Base-by-base conservation (phyloP, 2,329 filamentous ascomycete genomes). In the Tolypocladium tundrense region DNA sequence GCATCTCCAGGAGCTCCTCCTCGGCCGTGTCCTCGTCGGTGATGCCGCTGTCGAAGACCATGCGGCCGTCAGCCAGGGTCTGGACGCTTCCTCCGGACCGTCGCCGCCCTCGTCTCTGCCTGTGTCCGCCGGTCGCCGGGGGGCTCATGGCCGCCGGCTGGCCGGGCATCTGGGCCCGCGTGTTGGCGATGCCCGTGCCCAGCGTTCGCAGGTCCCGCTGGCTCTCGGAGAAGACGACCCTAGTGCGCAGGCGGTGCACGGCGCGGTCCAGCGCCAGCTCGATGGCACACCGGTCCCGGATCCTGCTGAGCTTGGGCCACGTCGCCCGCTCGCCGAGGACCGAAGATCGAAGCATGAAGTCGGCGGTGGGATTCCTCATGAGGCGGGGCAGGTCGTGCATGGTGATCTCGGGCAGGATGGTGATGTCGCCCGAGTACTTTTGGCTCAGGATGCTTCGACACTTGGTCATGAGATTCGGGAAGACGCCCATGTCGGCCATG, bases 351-450 rank as follows among this genome's bases (percentile, higher is more conserved):
- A 87, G 71, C 90, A 97, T 96, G 69, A 96, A 97, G 5, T 92
- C 89, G 0, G 85, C 76, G 0, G 88, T 91, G 1, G 93, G 93
- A 59, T 97, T 97, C 61, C 82, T 87, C 51, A 97, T 77, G 33
- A 97, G 85, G 10, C 83, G 81, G 1, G 88, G 87, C 27, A 95
- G 82, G 61, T 95, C 87, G 9, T 85, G 79, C 56, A 88, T 84
- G 5, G 82, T 82, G 59, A 96, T 87, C 57, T 91, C 85, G 0
- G 92, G 92, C 39, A 96, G 79, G 57, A 97, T 96, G 51, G 91
- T 97, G 68, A 97, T 96, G 71, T 97, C 92, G 8, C 93, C 93
- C 2, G 90, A 92, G 67, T 97, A 97, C 62, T 88, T 90, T 67
- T 97, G 93, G 62, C 86, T 92, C 54, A 97, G 79, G 19, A 97